A percentile compares a stretch with the other conserved stretches of the same genome.
Evolutionary conservation across 352 stramenopile species (phyloP).

Genomic region (Saprolegnia parasitica): DNA sequence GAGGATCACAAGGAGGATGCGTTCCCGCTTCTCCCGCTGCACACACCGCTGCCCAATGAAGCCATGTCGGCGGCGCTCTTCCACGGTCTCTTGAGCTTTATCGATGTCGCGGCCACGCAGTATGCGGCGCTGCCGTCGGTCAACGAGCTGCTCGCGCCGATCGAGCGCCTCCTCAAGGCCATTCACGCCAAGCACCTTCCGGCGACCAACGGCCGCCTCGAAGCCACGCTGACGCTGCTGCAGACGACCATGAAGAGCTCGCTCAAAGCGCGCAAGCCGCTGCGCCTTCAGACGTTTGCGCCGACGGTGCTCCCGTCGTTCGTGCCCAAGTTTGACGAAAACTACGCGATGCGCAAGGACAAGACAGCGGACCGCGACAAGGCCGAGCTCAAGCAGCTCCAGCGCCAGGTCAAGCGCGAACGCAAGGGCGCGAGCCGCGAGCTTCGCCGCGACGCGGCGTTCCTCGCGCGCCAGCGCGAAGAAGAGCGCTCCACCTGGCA

Average conservation of each 20-base stretch:
- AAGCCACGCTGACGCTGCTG: constrained; percentile 45
- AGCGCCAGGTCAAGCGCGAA: constrained; percentile 95
- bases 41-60: neutral
- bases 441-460: constrained; percentile 90
- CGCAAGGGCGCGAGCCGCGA: constrained; percentile 94
- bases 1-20: constrained; percentile 14
- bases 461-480: constrained; percentile 91
- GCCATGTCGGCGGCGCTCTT: constrained; percentile 38
- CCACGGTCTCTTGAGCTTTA: constrained; percentile 32
- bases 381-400: constrained; percentile 86
- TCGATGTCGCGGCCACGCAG: constrained; percentile 23
- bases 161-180: constrained; percentile 63
- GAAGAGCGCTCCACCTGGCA: constrained; percentile 76
- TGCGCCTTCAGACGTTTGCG: constrained; percentile 73
- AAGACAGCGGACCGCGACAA: constrained; percentile 76
- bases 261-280: constrained; percentile 34
- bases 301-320: constrained; percentile 71
- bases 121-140: constrained; percentile 67
- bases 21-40: constrained; percentile 35
- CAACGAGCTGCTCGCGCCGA: constrained; percentile 67
- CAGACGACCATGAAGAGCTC: constrained; percentile 31
- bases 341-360: constrained; percentile 90
- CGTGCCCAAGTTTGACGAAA: constrained; percentile 87
- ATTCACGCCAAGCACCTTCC: constrained; percentile 43
- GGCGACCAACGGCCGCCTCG: constrained; percentile 35